phyloP scores from a whole-genome alignment of 306 rosid species.

The Cucumis cinereus region DNA sequence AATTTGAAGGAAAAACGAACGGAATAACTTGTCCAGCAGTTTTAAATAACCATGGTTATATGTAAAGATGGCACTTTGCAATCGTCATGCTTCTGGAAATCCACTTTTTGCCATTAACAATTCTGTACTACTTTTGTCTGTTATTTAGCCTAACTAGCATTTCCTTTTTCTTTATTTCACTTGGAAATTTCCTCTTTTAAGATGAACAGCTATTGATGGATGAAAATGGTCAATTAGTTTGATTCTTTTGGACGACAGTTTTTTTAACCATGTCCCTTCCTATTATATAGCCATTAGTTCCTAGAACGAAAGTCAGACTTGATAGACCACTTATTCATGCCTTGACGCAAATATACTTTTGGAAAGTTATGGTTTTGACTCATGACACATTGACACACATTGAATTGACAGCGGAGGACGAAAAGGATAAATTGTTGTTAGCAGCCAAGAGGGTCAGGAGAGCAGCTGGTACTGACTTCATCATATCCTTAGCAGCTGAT shows the following conservation, averaged over 20 bases:
- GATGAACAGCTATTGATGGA: not conserved
- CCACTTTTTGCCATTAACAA: slow-evolving; percentile 8
- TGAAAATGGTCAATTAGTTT: not conserved
- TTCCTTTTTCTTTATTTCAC: not conserved
- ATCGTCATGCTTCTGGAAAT: not conserved
- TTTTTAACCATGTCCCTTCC: not conserved
- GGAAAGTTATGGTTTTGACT: slow-evolving; percentile 7
- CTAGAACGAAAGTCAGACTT: not conserved
- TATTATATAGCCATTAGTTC: not conserved
- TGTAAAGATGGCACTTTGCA: not conserved
- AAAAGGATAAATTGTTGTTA: slow-evolving; percentile 51
- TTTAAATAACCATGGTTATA: not conserved
- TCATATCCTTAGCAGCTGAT: slow-evolving; percentile 56
- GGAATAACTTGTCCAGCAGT: not conserved
- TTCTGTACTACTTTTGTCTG: not conserved
- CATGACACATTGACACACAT: slow-evolving; percentile 6
- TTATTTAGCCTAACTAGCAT: not conserved
- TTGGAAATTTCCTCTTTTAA: not conserved
- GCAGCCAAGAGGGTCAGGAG: slow-evolving; percentile 81
- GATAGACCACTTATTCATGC: not conserved
- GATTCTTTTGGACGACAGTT: not conserved
- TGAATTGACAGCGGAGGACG: slow-evolving; percentile 52
- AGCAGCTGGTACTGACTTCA: slow-evolving; percentile 64
- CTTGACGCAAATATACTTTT: not conserved
- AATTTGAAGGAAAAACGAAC: not conserved